phyloP scores from a whole-genome alignment of 208 protist species.

The Crithidia sp. region DNA sequence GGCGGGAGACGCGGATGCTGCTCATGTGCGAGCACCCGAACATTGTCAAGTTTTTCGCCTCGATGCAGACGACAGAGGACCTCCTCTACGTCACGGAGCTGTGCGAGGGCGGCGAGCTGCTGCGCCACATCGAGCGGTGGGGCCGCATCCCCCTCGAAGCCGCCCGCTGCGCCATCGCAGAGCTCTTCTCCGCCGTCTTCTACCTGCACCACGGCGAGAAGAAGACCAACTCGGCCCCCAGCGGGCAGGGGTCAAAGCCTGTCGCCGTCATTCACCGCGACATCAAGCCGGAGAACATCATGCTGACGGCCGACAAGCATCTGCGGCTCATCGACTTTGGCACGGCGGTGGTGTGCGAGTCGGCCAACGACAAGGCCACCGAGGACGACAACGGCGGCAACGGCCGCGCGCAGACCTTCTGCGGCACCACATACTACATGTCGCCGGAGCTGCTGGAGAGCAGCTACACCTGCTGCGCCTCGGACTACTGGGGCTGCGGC shows the following conservation, averaged over 20 bases:
- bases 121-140: constrained; percentile 59
- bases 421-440: constrained; percentile 94
- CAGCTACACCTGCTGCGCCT: constrained; percentile 92
- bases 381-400: constrained; percentile 54
- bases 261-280: constrained; percentile 94
- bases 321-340: constrained; percentile 97
- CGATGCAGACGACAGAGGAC: constrained; percentile 85
- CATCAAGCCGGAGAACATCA: constrained; percentile 97
- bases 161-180: constrained; percentile 84
- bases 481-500: constrained; percentile 94
- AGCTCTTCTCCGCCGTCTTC: constrained; percentile 95
- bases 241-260: constrained; percentile 26
- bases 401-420: constrained; percentile 86
- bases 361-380: constrained; percentile 65
- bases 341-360: constrained; percentile 85
- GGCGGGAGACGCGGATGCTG: constrained; percentile 84
- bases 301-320: constrained; percentile 92
- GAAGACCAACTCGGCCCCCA: constrained; percentile 24
- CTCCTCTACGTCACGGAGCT: constrained; percentile 89
- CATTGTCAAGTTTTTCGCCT: constrained; percentile 84
- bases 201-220: constrained; percentile 94
- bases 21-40: constrained; percentile 90
- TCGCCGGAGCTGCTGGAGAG: constrained; percentile 93
- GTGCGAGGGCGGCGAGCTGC: constrained; percentile 87
- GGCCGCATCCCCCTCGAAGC: constrained; percentile 85